Conservation (phyloP, 208 protist species). For the Trypanosoma mega region DNA sequence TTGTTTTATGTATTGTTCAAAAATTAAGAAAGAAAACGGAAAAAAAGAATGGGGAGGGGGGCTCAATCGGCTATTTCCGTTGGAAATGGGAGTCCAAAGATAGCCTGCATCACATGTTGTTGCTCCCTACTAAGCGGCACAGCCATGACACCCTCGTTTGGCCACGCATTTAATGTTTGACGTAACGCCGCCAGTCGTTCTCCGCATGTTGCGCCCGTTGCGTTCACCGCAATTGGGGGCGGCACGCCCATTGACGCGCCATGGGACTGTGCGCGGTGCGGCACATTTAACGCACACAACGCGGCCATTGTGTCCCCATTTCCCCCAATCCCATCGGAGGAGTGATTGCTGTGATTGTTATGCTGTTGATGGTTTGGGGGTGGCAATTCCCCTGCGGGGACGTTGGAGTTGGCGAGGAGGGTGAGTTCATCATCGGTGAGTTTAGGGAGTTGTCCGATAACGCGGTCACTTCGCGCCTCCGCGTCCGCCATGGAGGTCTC, state of each 20-base stretch:
- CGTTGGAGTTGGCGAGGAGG: conserved; percentile 47
- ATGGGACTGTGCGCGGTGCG: conserved; percentile 19
- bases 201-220: conserved; percentile 38
- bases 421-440: conserved; percentile 58
- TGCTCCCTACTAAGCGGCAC: conserved; percentile 32
- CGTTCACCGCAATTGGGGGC: conserved; percentile 59
- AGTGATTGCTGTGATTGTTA: neutral
- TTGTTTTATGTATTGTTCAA: neutral
- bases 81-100: conserved; percentile 61
- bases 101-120: conserved; percentile 41
- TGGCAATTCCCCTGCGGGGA: conserved; percentile 34
- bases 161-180: conserved; percentile 56
- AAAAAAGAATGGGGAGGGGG: no score
- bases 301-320: conserved; percentile 39
- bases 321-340: neutral
- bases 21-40: neutral
- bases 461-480: conserved; percentile 8
- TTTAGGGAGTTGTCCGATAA: conserved; percentile 38
- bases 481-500: neutral
- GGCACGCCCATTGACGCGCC: conserved; percentile 23
- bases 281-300: conserved; percentile 54
- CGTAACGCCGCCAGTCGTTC: conserved; percentile 49
- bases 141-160: conserved; percentile 40
- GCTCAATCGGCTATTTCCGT: conserved; percentile 32
- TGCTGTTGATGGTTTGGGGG: neutral